These are phyloP conservation scores for Suhomyces pyralidae DNA, from an alignment of 805 yeast species.

Conservation along the genomic window DNA sequence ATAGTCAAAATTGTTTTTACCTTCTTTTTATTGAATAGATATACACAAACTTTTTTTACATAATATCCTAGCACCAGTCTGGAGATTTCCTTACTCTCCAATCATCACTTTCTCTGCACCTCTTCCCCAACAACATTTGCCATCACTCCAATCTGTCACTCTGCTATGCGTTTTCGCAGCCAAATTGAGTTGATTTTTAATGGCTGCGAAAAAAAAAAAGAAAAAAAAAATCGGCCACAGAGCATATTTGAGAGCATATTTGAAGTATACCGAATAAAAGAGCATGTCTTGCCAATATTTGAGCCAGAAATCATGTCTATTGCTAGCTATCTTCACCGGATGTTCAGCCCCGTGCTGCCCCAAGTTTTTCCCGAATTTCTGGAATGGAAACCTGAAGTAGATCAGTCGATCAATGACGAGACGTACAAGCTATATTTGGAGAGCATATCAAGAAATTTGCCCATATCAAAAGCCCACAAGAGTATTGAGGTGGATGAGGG, in stretches of 20 bases:
- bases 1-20: neutral
- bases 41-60: too few species aligned
- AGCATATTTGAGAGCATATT: neutral
- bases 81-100: too few species aligned
- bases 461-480: neutral
- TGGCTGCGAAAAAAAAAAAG: neutral
- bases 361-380: neutral
- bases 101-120: too few species aligned
- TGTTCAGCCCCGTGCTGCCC: neutral
- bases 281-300: neutral
- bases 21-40: neutral
- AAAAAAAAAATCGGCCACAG: neutral
- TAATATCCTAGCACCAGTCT: too few species aligned
- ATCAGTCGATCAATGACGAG: neutral
- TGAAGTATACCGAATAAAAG: neutral
- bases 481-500: neutral
- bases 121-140: too few species aligned
- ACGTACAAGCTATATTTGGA: neutral
- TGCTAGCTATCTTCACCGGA: neutral
- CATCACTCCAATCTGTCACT: neutral
- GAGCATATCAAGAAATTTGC: neutral
- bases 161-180: neutral
- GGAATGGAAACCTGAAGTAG: neutral
- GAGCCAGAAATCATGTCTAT: neutral
- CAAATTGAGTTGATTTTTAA: neutral